Base-by-base conservation (phyloP, 495 filamentous ascomycete genomes). In the Podospora anserina region DNA sequence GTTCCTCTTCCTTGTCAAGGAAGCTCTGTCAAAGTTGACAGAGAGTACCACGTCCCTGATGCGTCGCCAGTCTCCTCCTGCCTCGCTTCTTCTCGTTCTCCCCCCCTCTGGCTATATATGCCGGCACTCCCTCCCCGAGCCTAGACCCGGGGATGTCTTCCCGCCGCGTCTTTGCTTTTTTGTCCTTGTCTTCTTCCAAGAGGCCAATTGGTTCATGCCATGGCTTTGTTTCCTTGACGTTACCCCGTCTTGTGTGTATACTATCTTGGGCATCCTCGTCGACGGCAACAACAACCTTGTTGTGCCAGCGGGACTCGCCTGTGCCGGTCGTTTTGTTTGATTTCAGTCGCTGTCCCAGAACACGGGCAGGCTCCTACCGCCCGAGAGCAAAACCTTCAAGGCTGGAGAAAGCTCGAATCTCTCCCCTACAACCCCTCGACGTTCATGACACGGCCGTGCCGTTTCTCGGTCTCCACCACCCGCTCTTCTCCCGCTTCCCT, bases 171-270 rank as follows among this genome's bases (percentile, higher is more conserved):
- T 75, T 76, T 72, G 77, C 76, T 70, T 71, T 72, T 74, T 77
- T 71, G 71, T 78, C 62, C 61, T 73, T 75, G 73, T 76, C 71
- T 70, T 74, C 69, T 70, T 71, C 64, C 64, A 68, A 70, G 68
- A 75, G 75, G 65, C 77, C 78, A 76, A 75, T 77, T 72, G 72
- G 74, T 74, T 67, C 68, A 59, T 68, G 65, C 70, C 69, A 82
- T 82, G 78, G 77, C 76, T 78, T 81, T 77, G 74, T 79, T 81
- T 80, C 75, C 74, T 79, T 82, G 69, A 71, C 39, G 26, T 61
- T 64, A 69, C 39, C 65, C 61, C 71, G 57, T 72, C 68, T 69
- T 53, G 27, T 68, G 65, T 75, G 64, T 74, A 70, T 69, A 77
- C 58, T 64, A 65, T 54, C 68, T 68, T 56, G 39, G 62, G 65